Conservation (phyloP, 169 alveolate species). For the Plasmodium inui region DNA sequence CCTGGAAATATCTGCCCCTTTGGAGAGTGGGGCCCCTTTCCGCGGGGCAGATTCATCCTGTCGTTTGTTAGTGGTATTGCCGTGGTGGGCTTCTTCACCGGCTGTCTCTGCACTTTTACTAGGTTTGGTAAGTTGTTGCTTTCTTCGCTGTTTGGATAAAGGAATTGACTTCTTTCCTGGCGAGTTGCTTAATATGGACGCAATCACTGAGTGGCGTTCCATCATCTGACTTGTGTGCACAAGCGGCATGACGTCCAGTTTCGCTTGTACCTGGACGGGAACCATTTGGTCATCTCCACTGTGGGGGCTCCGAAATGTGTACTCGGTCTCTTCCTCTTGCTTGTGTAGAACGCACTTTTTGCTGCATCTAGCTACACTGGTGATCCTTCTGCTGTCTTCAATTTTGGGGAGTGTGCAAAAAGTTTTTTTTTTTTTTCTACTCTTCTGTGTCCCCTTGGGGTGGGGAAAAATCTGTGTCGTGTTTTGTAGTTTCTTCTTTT, state of each 20-base stretch:
- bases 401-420: neutral
- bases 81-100: neutral
- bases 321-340: neutral
- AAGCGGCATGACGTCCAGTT: neutral
- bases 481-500: neutral
- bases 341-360: neutral
- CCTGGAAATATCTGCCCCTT: neutral
- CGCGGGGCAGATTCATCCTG: neutral
- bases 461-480: neutral
- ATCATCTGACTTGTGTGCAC: neutral
- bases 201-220: neutral
- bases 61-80: neutral
- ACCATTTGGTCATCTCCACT: neutral
- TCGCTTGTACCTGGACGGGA: neutral
- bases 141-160: neutral
- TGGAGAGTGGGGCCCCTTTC: neutral
- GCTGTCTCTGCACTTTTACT: neutral
- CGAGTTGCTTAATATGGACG: neutral
- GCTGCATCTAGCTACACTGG: neutral
- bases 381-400: neutral
- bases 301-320: neutral
- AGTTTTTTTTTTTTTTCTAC: neutral
- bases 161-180: neutral
- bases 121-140: neutral
- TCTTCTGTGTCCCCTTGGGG: neutral